Base-by-base conservation (phyloP, 2,329 filamentous ascomycete species). In the Hypoxylon sp. region DNA sequence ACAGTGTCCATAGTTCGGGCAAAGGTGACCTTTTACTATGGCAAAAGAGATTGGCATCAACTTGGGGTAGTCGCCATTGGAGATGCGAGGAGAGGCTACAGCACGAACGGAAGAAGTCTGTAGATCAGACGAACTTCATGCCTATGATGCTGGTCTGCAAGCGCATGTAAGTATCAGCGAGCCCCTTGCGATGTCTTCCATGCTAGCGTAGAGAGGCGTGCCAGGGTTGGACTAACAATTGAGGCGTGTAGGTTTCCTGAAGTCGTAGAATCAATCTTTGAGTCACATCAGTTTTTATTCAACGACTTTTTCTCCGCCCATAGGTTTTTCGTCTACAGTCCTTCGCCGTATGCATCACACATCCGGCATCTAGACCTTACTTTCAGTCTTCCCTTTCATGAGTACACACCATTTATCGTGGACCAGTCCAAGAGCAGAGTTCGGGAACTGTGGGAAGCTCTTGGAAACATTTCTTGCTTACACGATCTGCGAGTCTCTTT, bases 31-130 rank as follows among this genome's bases (percentile, higher is more conserved):
- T 75, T 15, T 46, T 71, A 8, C 61, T 72, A 56, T 76, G 74
- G 72, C 70, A 75, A 44, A 64, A 64, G 50, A 69, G 74, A 39
- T 62, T 74, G 3, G 62, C 68, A 4, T 73, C 71, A 34, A 71
- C 72, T 8, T 76, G 74, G 72, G 74, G 74, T 1, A 63, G 58
- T n/a, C 73, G 74, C 6, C 74, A 76, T 47, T 76, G 74, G 74
- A 68, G 74, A 57, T 76, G 74, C 55, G 69, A 71, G 41, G 72
- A 75, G 48, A 68, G 73, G 48, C 30, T 73, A 11, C 54, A 71
- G 17, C 67, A 71, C 50, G 68, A 62, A 1, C 62, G 57, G 19
- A 65, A 67, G 11, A 65, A 64, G 13, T 62, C 67, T 8, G 69
- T 74, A 22, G 70, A 74, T 28, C 67, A 56, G 19, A 73, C 70